Percentiles rank a stretch among this genome's conserved stretches.
Conservation (phyloP, 2,329 filamentous ascomycete species). For the Ophiocordyceps sinensis region DNA sequence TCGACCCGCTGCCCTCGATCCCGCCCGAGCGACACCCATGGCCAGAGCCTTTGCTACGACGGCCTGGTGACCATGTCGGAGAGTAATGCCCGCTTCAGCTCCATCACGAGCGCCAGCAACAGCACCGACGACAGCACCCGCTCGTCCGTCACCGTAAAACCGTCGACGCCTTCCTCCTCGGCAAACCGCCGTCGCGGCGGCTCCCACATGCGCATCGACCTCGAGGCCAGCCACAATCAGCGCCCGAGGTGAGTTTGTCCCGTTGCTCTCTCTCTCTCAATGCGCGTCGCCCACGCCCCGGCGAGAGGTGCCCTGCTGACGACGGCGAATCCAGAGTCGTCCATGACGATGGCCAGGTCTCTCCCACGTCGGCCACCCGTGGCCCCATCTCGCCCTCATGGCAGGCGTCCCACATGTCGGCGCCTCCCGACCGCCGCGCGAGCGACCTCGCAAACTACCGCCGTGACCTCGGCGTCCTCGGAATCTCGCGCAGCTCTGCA, state of each 20-base stretch:
- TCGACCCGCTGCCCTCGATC: slow-evolving; percentile 8
- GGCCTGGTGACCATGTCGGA: slow-evolving; percentile 46
- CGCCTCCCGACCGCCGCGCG: slow-evolving; percentile 36
- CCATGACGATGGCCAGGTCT: slow-evolving; percentile 29
- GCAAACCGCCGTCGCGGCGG: slow-evolving; percentile 7
- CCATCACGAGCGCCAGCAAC: slow-evolving; percentile 24
- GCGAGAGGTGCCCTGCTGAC: not conserved
- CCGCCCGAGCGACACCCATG: slow-evolving; percentile 7
- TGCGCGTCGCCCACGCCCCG: too few relatives aligned
- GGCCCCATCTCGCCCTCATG: slow-evolving; percentile 31
- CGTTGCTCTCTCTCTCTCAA: slow-evolving; percentile 2
- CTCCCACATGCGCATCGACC: slow-evolving; percentile 15
- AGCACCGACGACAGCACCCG: slow-evolving; percentile 48
- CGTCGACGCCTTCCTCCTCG: slow-evolving; percentile 20
- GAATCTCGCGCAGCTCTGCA: slow-evolving; percentile 36
- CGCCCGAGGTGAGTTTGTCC: slow-evolving; percentile 20
- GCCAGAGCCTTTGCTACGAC: slow-evolving; percentile 16
- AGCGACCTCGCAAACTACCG: slow-evolving; percentile 56
- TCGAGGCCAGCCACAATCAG: slow-evolving; percentile 26
- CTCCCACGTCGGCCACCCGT: slow-evolving; percentile 32
- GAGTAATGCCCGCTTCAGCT: slow-evolving; percentile 49
- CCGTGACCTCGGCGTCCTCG: slow-evolving; percentile 55
- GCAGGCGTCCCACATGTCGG: slow-evolving; percentile 23
- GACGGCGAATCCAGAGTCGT: slow-evolving; percentile 8
- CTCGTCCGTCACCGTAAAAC: slow-evolving; percentile 50